phyloP scores from a whole-genome alignment of 129 eudicot species.

The carrot (Daucus carota) region DH1_v3.0 NC_030382.2:45380501-45381000 shows the following conservation, averaged over 20 bases:
- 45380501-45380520: background rate
- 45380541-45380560: background rate
- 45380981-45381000: background rate
- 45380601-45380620: background rate
- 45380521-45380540: background rate
- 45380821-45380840: slow-evolving; percentile 99
- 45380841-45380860: slow-evolving; percentile 91
- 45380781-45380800: slow-evolving; percentile 35
- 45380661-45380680: background rate
- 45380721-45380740: background rate
- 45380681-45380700: background rate
- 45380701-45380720: background rate
- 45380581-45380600: too few relatives aligned
- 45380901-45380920: slow-evolving; percentile 1
- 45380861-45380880: slow-evolving; percentile 98
- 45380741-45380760: slow-evolving; percentile 1
- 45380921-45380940: background rate
- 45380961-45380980: background rate
- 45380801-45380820: slow-evolving; percentile 81
- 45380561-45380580: background rate
- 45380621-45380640: background rate
- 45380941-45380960: background rate
- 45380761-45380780: slow-evolving; percentile 1
- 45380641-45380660: background rate
- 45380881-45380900: slow-evolving; percentile 53